Percentiles rank a stretch among this genome's conserved stretches.
These are phyloP conservation scores for Paraglomus occultum DNA, from an alignment of 192 early-diverging fungal species.

Conservation along the genomic window DNA sequence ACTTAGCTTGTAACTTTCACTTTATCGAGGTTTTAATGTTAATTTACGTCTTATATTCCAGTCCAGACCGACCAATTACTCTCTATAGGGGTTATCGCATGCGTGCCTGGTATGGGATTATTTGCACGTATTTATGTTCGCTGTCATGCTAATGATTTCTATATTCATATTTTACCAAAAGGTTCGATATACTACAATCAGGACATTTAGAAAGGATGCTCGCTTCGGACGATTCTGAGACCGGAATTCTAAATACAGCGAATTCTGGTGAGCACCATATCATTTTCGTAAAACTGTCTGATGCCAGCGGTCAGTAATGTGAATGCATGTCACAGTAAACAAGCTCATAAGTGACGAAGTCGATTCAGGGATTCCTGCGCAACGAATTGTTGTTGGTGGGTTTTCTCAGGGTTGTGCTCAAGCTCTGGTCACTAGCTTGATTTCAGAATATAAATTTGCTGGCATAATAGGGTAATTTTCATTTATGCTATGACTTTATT, in stretches of 20 bases:
- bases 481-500: neutral
- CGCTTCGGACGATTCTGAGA: slow-evolving; percentile 33
- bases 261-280: neutral
- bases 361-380: slow-evolving; percentile 69
- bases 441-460: slow-evolving; percentile 58
- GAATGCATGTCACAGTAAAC: neutral
- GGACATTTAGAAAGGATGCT: slow-evolving; percentile 71
- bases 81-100: slow-evolving; percentile 78
- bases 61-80: slow-evolving; percentile 61
- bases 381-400: slow-evolving; percentile 88
- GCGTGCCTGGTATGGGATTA: slow-evolving; percentile 89
- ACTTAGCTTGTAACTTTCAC: neutral
- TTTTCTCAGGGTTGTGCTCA: slow-evolving; percentile 95
- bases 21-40: neutral
- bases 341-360: slow-evolving; percentile 66
- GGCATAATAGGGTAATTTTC: slow-evolving; percentile 32
- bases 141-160: slow-evolving; percentile 35
- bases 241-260: neutral
- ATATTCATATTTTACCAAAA: neutral
- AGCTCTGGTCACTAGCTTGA: slow-evolving; percentile 68
- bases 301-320: neutral
- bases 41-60: slow-evolving; percentile 20
- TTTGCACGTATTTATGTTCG: slow-evolving; percentile 45
- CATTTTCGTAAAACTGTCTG: neutral
- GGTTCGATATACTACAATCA: slow-evolving; percentile 21